phyloP scores from a whole-genome alignment of 768 basidiomycete genomes.

The Mrakia hoshinonis region DNA sequence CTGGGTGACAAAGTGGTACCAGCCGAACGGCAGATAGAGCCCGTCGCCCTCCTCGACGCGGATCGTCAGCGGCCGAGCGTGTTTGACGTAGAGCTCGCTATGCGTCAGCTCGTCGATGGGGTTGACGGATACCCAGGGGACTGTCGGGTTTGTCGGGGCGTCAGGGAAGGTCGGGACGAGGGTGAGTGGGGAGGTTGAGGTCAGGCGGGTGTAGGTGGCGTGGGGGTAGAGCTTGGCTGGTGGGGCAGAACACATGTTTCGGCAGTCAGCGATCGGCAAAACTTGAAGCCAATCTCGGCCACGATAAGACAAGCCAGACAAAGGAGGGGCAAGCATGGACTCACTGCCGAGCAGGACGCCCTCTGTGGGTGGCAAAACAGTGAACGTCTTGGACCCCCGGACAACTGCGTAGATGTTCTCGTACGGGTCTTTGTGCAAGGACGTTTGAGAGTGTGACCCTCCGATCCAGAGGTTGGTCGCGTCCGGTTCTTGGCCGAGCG shows the following conservation, averaged over 20 bases:
- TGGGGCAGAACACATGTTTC: constrained; percentile 25
- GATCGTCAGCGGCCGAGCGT: constrained; percentile 59
- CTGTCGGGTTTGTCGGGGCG: constrained; percentile 34
- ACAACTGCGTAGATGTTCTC: constrained; percentile 89
- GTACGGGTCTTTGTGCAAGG: constrained; percentile 85
- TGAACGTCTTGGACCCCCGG: constrained; percentile 75
- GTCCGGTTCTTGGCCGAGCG: constrained; percentile 63
- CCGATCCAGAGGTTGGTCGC: constrained; percentile 94
- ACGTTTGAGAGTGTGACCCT: constrained; percentile 51
- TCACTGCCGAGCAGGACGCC: constrained; percentile 71
- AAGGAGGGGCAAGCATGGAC: constrained; percentile 28
- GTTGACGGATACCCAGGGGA: constrained; percentile 80
- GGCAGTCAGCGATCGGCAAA: background rate
- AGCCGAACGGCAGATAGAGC: constrained; percentile 80
- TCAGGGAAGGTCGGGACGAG: constrained; percentile 18
- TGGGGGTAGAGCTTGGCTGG: constrained; percentile 58
- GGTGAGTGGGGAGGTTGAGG: constrained; percentile 26
- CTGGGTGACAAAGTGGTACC: constrained; percentile 89
- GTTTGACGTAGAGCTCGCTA: constrained; percentile 39
- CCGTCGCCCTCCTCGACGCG: constrained; percentile 64
- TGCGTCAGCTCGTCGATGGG: constrained; percentile 45
- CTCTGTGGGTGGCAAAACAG: constrained; percentile 79
- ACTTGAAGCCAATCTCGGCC: too few species aligned
- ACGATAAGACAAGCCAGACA: too few species aligned
- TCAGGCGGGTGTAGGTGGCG: constrained; percentile 52